These are phyloP conservation scores for Colletotrichum gloeosporioides DNA, from an alignment of 2,329 filamentous ascomycete genomes.

Conservation along the genomic window DNA sequence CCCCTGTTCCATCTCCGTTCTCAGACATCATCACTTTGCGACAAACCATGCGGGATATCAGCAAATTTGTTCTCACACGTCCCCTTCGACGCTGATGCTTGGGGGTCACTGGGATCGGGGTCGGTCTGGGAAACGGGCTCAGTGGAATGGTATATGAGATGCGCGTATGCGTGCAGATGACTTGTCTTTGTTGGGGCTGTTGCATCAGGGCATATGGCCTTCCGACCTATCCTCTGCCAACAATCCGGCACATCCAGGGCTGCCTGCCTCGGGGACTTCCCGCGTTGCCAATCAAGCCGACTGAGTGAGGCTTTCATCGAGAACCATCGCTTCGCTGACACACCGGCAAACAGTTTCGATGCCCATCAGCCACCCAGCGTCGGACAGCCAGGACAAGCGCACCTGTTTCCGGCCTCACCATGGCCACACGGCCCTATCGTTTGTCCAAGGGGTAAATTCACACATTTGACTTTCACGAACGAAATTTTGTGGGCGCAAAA, in stretches of 20 bases:
- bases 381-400: conserved; percentile 29
- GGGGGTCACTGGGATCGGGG: neutral
- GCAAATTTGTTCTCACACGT: neutral
- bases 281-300: neutral
- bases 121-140: neutral
- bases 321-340: neutral
- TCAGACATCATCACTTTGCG: neutral
- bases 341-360: neutral
- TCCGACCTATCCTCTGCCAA: conserved; percentile 2
- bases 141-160: neutral
- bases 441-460: conserved; percentile 13
- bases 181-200: conserved; percentile 15
- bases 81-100: neutral
- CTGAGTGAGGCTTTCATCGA: neutral
- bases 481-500: conserved; percentile 15
- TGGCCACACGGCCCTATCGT: conserved; percentile 1
- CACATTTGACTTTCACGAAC: conserved; percentile 19
- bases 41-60: neutral
- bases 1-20: neutral
- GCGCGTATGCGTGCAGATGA: conserved; percentile 14
- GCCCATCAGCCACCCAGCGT: conserved; percentile 12
- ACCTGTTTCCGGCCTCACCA: conserved; percentile 14
- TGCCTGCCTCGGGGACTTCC: neutral
- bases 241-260: neutral
- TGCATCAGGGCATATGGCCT: neutral